Evolutionary conservation across 225 moss, liverwort and hornwort genomes (phyloP).

Genomic region (Marchantia paleacea): DNA sequence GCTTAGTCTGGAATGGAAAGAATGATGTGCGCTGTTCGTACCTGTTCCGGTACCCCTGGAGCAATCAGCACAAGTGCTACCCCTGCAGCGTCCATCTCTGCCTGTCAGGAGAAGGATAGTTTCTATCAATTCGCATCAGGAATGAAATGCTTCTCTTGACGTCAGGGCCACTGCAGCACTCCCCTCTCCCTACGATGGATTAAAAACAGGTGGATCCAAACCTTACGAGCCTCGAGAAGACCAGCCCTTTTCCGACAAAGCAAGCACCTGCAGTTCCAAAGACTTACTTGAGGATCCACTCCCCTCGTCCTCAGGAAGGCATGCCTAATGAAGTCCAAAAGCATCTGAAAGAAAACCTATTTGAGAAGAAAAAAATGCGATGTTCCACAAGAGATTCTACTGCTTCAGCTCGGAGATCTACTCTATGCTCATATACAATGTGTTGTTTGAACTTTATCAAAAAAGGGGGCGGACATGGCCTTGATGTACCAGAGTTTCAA

Average conservation of each 20-base stretch:
- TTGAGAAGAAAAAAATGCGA: not conserved
- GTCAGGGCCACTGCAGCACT: not conserved
- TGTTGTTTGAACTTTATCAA: not conserved
- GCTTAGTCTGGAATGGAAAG: not conserved
- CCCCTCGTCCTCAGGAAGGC: not conserved
- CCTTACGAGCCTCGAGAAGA: constrained; percentile 46
- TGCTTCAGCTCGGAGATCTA: not conserved
- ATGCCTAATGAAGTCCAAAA: not conserved
- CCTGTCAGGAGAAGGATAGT: constrained; percentile 28
- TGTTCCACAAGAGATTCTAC: not conserved
- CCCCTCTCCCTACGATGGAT: not conserved
- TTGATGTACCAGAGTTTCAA: not conserved
- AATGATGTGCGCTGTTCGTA: not conserved
- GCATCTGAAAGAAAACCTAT: not conserved
- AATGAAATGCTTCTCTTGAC: not conserved
- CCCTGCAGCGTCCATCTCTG: constrained; percentile 49
- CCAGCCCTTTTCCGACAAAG: constrained; percentile 48
- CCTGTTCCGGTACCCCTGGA: constrained; percentile 51
- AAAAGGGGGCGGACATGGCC: not conserved
- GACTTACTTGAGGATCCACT: constrained; percentile 10
- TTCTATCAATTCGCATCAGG: not conserved
- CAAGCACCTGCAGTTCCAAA: constrained; percentile 43
- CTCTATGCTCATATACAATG: not conserved
- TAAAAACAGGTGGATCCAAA: constrained; percentile 18
- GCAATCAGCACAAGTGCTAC: constrained; percentile 47